Evolutionary conservation across 768 basidiomycete genomes (phyloP), one percentile per base, ranked within the genome.

Genomic region (Mycena metata): DNA sequence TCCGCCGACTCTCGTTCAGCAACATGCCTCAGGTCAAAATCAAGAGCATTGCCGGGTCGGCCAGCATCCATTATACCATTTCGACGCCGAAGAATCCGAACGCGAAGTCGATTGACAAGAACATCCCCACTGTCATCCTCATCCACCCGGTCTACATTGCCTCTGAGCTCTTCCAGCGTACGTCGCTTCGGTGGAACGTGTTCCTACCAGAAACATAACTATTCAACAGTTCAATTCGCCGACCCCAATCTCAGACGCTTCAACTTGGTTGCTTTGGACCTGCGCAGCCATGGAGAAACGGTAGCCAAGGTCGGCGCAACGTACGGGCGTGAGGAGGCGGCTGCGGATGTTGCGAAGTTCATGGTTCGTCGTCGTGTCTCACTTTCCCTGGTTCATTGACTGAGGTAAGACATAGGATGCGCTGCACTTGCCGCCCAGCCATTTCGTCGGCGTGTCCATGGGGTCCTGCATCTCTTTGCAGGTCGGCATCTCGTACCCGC

Each of bases 71-170:
- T 65, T 84, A 83, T 62, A 73, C 72, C 24, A 83, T 84, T 42
- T 74, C 81, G 1, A 84, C 83, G 1, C 83, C 83, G 19, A 77
- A 73, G 19, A 76, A 67, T 21, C 59, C 74, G 9, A 73, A 73
- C 11, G 78, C 79, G 17, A 67, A 74, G n/a, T 50, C 70, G 24
- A 80, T 84, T 35, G 77, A 77, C 60, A 69, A 76, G 17, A 74
- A 71, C n/a, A 51, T 83, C 23, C 83, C 82, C 15, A 79, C 76
- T 17, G 76, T 83, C 39, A 50, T 84, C 21, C 81, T 82, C 64
- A 66, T 83, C 21, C 82, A 84, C 68, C 75, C 80, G 15, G 77
- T 76, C 39, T 83, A 79, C 71, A 52, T 76, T 16, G 68, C 74
- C 6, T 74, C 77, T 30, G 78, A 81, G 49, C 65, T 78, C 15